Evolutionary conservation across 495 filamentous ascomycete genomes (phyloP), one percentile per base, ranked within the genome.

Genomic region (Aspergillus taichungensis): DNA sequence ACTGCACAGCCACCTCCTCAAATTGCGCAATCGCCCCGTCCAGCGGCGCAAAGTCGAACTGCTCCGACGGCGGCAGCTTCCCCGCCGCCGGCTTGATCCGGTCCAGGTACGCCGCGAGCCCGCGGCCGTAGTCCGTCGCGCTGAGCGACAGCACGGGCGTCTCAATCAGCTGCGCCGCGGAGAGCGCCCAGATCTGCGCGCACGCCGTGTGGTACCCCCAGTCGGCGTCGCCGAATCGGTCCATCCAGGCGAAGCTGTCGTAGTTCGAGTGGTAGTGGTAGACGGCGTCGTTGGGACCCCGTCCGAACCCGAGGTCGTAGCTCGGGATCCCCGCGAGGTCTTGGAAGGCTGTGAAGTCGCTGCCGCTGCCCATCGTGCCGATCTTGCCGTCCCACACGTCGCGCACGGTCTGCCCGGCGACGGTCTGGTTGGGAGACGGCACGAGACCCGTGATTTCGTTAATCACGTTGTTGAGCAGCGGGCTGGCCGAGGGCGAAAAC

Each of bases 211-310:
- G 84, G 53, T 84, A 79, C 1, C 68, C 55, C 66, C 74, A 88
- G 6, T 64, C 68, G 0, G 71, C 68, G 52, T 88, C 84, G 11
- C 80, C 80, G 47, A 71, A 85, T 13, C 66, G 74, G 29, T 82
- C 72, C 84, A 88, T 88, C 84, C 84, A 88, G 45, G 76, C 67
- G 49, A 84, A 84, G 53, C 74, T 79, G 55, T 88, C 84, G 56
- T 85, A 88, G 59, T 87, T 87, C 46, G 80, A 84, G 58, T 88
- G 84, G 51, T 87, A 88, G 54, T 85, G 84, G 50, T 86, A 87
- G 3, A 87, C 73, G 0, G 84, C 60, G 29, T 71, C 67, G 0
- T 69, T 61, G 0, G 36, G n/a, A 3, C 56, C 61, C 18, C 47
- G 45, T 13, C 51, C 50, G 48, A 84, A 87, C 6, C 76, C 78